Base-by-base conservation (phyloP, 176 grass and related monocot species). In the Secale cereale region DNA sequence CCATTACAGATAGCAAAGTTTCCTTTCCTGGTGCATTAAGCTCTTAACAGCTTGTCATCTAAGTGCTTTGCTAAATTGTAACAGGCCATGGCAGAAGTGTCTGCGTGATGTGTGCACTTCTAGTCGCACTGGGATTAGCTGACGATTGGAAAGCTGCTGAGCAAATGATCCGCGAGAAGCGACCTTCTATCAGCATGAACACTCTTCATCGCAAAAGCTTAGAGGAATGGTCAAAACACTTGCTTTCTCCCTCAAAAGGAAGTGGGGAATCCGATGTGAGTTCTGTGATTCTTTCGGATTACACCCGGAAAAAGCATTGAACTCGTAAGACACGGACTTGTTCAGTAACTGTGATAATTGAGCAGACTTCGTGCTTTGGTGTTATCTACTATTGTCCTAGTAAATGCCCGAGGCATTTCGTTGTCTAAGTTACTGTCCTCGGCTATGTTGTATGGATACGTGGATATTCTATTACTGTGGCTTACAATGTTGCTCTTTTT, bases 41-140 rank as follows among this genome's bases (percentile, higher is more conserved):
- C 4, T 36, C n/a, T 46, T 60, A 25, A 25, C 12, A 37, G 32
- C 66, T 63, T 61, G 64, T 86, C 56, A 61, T 86, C 12, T 82
- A 71, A 79, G 14, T 54, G 45, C 50, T n/a, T 20, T 76, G 67
- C 79, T 66, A 19, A 57, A 85, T 61, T 37, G 78, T 69, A 81
- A 95, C 86, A 99, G 93, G 97, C 45, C 97, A 99, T 65, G 97
- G 93, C 30, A 96, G 93, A 90, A 99, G 97, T 60, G 86, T 99
- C 20, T 99, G 91, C 12, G 86, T 99, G 76, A 99, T 99, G 93
- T 99, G 93, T 15, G 91, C 93, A 46, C 85, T 98, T 87, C 85
- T 99, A 48, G 97, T 99, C 3, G 90, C 79, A 10, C 48, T 96
- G 76, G 97, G 93, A 65, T 85, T 96, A 59, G 91, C 93, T 54